phyloP scores from a whole-genome alignment of 257 asterid species.

The Knoxia roxburghii region DNA sequence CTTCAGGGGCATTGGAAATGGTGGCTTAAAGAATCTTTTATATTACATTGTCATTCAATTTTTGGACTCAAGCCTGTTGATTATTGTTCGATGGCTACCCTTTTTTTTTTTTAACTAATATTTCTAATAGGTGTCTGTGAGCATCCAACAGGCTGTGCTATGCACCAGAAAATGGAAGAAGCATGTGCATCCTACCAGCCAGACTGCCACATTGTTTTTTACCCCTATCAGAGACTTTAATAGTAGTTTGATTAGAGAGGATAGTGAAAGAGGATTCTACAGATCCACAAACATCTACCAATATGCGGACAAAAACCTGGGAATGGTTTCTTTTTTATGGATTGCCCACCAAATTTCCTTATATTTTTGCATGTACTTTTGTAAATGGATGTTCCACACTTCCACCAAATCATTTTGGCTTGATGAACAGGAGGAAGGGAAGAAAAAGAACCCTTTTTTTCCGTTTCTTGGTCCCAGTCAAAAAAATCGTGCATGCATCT shows the following conservation, averaged over 20 bases:
- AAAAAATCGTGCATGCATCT: background rate
- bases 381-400: background rate
- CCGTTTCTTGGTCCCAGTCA: background rate
- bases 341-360: background rate
- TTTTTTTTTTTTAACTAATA: background rate
- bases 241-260: constrained; percentile 41
- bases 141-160: constrained; percentile 32
- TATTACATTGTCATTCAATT: background rate
- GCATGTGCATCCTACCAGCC: constrained; percentile 46
- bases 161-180: constrained; percentile 30
- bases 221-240: constrained; percentile 25
- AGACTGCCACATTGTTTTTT: constrained; percentile 30
- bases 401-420: background rate
- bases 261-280: constrained; percentile 33
- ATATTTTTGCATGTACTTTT: background rate
- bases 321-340: background rate
- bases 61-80: background rate
- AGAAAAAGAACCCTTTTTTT: background rate
- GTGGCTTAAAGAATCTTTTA: constrained; percentile 22
- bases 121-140: constrained; percentile 21
- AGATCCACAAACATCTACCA: constrained; percentile 22
- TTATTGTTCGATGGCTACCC: background rate
- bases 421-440: background rate
- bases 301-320: background rate
- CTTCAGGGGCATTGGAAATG: constrained; percentile 19